phyloP scores from a whole-genome alignment of 164 flowering plant species.

The Amborella trichopoda region DNA sequence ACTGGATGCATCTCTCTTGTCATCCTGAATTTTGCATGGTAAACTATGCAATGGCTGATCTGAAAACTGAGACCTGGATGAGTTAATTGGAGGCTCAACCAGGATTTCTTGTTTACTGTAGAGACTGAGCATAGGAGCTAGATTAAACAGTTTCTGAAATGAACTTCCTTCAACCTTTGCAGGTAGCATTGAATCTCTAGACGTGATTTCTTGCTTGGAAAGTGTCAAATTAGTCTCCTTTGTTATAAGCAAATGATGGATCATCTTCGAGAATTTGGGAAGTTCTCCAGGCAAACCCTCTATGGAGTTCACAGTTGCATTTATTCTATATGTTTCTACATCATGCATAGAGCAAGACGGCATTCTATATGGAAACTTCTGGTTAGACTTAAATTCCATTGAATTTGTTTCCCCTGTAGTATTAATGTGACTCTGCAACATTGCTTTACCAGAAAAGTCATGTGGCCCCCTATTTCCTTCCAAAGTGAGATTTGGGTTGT shows the following conservation, averaged over 20 bases:
- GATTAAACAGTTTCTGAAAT: constrained; percentile 12
- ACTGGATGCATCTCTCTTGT: too few species aligned
- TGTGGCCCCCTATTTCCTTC: constrained; percentile 11
- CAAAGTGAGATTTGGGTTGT: constrained; percentile 8
- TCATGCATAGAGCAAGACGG: constrained; percentile 14
- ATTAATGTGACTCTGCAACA: constrained; percentile 10
- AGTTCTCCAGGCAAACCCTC: constrained; percentile 16
- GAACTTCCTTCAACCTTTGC: constrained; percentile 22
- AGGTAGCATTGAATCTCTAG: constrained; percentile 18
- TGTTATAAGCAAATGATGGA: constrained; percentile 31
- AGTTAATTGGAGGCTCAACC: too few species aligned
- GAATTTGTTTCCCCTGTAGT: constrained; percentile 5
- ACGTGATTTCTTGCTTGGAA: constrained; percentile 17
- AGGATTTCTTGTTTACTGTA: constrained; percentile 18
- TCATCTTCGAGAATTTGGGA: constrained; percentile 34
- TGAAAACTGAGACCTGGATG: too few species aligned
- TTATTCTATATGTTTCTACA: constrained; percentile 12
- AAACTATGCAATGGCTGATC: too few species aligned
- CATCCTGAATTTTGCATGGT: too few species aligned
- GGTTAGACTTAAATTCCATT: constrained; percentile 10
- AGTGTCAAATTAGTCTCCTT: constrained; percentile 25
- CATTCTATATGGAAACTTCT: constrained; percentile 5
- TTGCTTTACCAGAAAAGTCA: constrained; percentile 9
- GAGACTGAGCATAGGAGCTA: constrained; percentile 15
- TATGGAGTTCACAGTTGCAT: constrained; percentile 28